Evolutionary conservation across 2,329 filamentous ascomycete species (phyloP).

Genomic region (Aspergillus phoenicis): DNA sequence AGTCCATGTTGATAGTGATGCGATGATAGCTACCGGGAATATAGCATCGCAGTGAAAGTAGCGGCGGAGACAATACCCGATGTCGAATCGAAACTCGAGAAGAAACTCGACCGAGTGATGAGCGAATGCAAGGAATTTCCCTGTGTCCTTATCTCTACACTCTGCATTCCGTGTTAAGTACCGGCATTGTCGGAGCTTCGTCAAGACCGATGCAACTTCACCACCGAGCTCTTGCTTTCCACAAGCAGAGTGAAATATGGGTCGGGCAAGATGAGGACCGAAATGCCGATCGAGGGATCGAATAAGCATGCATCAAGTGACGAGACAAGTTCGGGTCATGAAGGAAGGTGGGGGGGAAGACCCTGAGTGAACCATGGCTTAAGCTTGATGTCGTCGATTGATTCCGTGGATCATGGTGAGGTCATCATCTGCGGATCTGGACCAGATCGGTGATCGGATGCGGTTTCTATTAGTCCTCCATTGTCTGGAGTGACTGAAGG

Average conservation of each 20-base stretch:
- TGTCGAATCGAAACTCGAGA: neutral
- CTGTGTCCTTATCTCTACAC: neutral
- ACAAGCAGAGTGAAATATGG: neutral
- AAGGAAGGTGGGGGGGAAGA: neutral
- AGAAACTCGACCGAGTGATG: neutral
- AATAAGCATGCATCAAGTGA: neutral
- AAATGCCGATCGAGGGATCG: neutral
- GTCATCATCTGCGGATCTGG: conserved; percentile 8
- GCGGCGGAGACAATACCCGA: neutral
- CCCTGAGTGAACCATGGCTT: neutral
- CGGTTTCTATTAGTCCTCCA: neutral
- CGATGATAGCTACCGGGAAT: neutral
- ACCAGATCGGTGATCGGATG: neutral
- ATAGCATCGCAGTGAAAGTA: no score
- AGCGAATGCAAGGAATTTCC: neutral
- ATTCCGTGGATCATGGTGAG: conserved; percentile 5
- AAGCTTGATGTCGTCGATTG: neutral
- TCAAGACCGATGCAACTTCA: neutral
- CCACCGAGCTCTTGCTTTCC: neutral
- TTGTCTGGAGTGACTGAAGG: neutral
- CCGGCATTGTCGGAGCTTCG: neutral
- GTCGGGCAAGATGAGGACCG: neutral
- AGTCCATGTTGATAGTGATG: neutral
- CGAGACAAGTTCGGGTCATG: neutral
- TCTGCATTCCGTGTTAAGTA: neutral